Base-by-base conservation (phyloP, 1,139 yeast genomes). In the Pichia sp. region DNA sequence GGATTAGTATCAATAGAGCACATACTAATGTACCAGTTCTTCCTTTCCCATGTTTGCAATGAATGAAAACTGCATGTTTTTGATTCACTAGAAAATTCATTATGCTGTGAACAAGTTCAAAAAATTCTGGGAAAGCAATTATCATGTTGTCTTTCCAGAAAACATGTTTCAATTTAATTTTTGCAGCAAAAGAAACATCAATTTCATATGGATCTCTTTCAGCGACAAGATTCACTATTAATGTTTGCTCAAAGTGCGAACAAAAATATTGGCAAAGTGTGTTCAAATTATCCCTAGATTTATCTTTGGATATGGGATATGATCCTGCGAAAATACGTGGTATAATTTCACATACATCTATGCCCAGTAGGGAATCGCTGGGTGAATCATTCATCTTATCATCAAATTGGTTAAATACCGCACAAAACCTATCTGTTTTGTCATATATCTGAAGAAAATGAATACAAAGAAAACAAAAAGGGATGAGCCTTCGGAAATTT, bases 1-100 rank as follows among this genome's bases (percentile, higher is more conserved):
- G 60, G 36, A 69, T 64, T 46, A 52, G 60, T 72, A 88, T 77
- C 45, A 89, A 59, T 53, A 78, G 83, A 0, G 89, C 85, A 51
- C 88, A 77, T 3, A 74, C 72, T 4, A 85, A 62, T 0, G 89
- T 74, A 0, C 97, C 97, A 0, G 95, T 79, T 26, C 97, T 65
- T 0, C 97, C 97, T 58, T 86, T 89, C 0, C 97, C 97, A 45
- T 86, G 88, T 53, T 84, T 80, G 56, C 97, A 91, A 56, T 91
- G 97, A 9, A 89, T 61, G 0, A 88, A 72, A 0, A 84, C 93
- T 1, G 79, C 78, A 47, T 73, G 71, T 0, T 57, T 44, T 0
- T 56, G 40, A 23, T 35, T 26, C 19, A 23, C 14, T 6, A 36
- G 20, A 46, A 40, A 80, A 1, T 52, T 49, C 37, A 69, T 63